A percentile compares a stretch with the other conserved stretches of the same genome.
Conservation (phyloP, 1,284 basidiomycete genomes). For the Puccinia polysora region DNA sequence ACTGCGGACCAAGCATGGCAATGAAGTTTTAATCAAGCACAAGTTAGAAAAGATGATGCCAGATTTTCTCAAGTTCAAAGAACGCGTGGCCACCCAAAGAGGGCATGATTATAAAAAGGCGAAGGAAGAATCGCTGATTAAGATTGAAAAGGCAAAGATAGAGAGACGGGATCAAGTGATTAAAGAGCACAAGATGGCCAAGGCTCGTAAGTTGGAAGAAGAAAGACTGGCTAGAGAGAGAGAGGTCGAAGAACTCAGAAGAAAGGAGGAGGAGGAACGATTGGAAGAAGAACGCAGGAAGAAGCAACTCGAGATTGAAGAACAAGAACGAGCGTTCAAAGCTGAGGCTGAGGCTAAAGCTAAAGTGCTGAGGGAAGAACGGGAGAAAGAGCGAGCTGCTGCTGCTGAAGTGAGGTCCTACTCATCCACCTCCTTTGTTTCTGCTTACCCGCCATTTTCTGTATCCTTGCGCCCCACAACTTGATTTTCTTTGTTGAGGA, state of each 20-base stretch:
- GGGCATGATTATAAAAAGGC: constrained; percentile 68
- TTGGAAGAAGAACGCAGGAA: constrained; percentile 45
- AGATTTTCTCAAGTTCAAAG: constrained; percentile 67
- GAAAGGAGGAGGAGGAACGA: constrained; percentile 48
- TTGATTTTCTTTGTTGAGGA: neutral
- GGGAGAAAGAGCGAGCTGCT: constrained; percentile 52
- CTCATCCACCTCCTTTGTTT: neutral
- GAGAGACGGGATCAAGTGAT: constrained; percentile 57
- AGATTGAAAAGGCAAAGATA: constrained; percentile 80
- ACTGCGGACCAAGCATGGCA: constrained; percentile 63
- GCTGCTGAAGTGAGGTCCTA: constrained; percentile 49
- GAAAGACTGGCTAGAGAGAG: constrained; percentile 44
- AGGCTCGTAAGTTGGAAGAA: constrained; percentile 39
- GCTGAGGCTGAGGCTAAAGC: constrained; percentile 51
- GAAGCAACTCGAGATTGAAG: constrained; percentile 49
- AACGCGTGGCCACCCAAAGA: constrained; percentile 63
- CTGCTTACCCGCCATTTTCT: neutral
- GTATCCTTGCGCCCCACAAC: neutral
- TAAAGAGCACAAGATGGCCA: constrained; percentile 46
- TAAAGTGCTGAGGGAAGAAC: constrained; percentile 47
- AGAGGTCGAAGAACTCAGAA: constrained; percentile 49
- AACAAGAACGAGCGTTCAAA: constrained; percentile 43
- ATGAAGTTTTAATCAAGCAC: constrained; percentile 71
- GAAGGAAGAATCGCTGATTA: constrained; percentile 62
- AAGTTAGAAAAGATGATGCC: constrained; percentile 69